These are phyloP conservation scores for Chaetoceros muelleri DNA, from an alignment of 108 stramenopile genomes.

Conservation along the genomic window DNA sequence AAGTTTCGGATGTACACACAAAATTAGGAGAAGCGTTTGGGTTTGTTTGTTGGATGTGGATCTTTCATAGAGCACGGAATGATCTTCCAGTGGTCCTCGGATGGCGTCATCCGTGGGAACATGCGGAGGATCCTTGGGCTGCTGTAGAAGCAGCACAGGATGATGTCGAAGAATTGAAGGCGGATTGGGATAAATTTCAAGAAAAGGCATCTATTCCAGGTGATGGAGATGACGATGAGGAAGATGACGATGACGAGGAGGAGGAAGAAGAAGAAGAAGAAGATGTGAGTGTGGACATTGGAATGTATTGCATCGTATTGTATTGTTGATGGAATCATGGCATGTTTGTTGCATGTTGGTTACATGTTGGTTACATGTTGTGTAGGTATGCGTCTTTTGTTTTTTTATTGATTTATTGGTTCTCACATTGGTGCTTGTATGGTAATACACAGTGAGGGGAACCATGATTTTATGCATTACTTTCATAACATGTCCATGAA, in stretches of 20 bases:
- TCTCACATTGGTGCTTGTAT: no score
- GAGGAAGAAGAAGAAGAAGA: slow-evolving; percentile 13
- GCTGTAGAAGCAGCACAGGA: slow-evolving; percentile 9
- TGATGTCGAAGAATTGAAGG: slow-evolving; percentile 27
- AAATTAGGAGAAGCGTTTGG: slow-evolving; percentile 55
- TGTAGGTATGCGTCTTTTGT: no score
- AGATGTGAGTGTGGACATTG: neutral
- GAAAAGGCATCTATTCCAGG: slow-evolving; percentile 36
- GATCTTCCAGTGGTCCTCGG: slow-evolving; percentile 68
- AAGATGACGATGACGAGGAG: slow-evolving; percentile 39
- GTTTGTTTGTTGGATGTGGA: slow-evolving; percentile 73
- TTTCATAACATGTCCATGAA: no score
- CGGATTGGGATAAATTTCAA: slow-evolving; percentile 43
- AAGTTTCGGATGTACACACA: slow-evolving; percentile 20
- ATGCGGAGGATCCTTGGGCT: slow-evolving; percentile 35
- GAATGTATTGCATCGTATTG: no score
- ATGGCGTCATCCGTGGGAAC: slow-evolving; percentile 76
- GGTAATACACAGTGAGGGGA: no score
- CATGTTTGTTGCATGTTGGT: no score
- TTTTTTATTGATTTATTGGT: no score
- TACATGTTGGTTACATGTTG: no score
- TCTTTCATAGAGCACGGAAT: slow-evolving; percentile 62
- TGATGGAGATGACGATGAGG: slow-evolving; percentile 63
- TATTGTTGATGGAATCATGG: no score
- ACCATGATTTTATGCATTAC: no score